A percentile compares a stretch with the other conserved stretches of the same genome.
Evolutionary conservation across 495 filamentous ascomycete genomes (phyloP).

Genomic region (Neurospora tetrasperma): DNA sequence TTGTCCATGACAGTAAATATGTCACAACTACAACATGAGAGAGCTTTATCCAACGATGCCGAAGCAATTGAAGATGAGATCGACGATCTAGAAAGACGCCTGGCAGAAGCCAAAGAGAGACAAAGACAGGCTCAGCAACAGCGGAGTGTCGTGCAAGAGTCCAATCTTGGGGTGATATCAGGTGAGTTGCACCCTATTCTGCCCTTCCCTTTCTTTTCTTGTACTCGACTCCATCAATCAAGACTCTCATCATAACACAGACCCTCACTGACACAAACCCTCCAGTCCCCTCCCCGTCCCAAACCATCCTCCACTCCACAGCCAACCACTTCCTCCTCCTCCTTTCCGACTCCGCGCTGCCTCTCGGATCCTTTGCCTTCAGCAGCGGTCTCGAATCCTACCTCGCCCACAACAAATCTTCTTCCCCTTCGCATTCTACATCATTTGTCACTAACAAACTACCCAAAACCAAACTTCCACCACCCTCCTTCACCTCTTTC

Average conservation of each 20-base stretch:
- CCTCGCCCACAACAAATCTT: constrained; percentile 59
- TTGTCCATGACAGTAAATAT: neutral
- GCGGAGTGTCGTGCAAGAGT: neutral
- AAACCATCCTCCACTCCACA: constrained; percentile 6
- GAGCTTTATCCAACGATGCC: neutral
- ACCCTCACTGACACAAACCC: neutral
- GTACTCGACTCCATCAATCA: too few species aligned
- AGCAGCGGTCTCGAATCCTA: constrained; percentile 90
- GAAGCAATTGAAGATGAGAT: constrained; percentile 22
- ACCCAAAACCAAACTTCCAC: constrained; percentile 14
- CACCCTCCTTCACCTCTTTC: constrained; percentile 57
- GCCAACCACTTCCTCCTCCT: constrained; percentile 71
- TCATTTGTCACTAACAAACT: neutral
- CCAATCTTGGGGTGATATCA: neutral
- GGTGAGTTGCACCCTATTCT: neutral
- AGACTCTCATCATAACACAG: neutral
- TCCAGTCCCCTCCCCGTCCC: neutral
- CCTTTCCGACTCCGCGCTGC: constrained; percentile 90
- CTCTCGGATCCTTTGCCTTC: constrained; percentile 94
- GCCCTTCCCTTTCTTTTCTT: too few species aligned
- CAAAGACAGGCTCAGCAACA: constrained; percentile 4
- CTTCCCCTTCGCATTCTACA: constrained; percentile 6
- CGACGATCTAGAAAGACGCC: constrained; percentile 27
- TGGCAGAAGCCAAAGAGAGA: constrained; percentile 25
- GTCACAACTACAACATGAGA: neutral